A percentile compares a stretch with the other conserved stretches of the same genome.
Evolutionary conservation across 768 basidiomycete species (phyloP).

Genomic region (Collybia sp.): DNA sequence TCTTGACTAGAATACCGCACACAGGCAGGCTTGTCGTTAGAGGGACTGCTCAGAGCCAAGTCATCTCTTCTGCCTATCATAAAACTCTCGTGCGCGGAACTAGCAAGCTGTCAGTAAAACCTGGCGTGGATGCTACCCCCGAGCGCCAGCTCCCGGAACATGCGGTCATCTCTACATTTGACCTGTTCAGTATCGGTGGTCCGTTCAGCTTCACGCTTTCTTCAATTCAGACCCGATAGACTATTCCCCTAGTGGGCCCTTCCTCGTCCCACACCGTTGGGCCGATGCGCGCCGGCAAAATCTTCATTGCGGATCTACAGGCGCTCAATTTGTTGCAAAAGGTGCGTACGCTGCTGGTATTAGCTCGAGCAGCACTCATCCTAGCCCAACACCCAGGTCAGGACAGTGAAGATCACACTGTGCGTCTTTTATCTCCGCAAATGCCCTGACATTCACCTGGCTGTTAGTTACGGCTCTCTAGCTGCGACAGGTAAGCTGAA

Average conservation of each 20-base stretch:
- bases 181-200: slow-evolving; percentile 91
- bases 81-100: too few relatives aligned
- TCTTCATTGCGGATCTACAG: slow-evolving; percentile 75
- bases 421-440: slow-evolving; percentile 27
- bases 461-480: slow-evolving; percentile 76
- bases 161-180: slow-evolving; percentile 91
- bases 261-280: slow-evolving; percentile 50
- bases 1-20: too few relatives aligned
- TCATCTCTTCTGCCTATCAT: too few relatives aligned
- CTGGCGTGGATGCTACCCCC: neutral
- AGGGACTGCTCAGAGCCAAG: too few relatives aligned
- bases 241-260: slow-evolving; percentile 33
- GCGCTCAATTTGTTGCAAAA: slow-evolving; percentile 67
- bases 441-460: slow-evolving; percentile 2
- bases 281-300: slow-evolving; percentile 85
- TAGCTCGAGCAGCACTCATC: slow-evolving; percentile 1
- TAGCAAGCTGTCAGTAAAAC: too few relatives aligned
- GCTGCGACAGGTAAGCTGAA: slow-evolving; percentile 75
- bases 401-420: slow-evolving; percentile 81
- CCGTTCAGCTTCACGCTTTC: slow-evolving; percentile 15
- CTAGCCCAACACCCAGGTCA: slow-evolving; percentile 42
- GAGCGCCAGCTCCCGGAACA: slow-evolving; percentile 51
- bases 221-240: slow-evolving; percentile 1
- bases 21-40: too few relatives aligned
- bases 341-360: slow-evolving; percentile 31